A percentile compares a stretch with the other conserved stretches of the same genome.
phyloP scores from a whole-genome alignment of 495 filamentous ascomycete species.

The Coniosporium apollinis region DNA sequence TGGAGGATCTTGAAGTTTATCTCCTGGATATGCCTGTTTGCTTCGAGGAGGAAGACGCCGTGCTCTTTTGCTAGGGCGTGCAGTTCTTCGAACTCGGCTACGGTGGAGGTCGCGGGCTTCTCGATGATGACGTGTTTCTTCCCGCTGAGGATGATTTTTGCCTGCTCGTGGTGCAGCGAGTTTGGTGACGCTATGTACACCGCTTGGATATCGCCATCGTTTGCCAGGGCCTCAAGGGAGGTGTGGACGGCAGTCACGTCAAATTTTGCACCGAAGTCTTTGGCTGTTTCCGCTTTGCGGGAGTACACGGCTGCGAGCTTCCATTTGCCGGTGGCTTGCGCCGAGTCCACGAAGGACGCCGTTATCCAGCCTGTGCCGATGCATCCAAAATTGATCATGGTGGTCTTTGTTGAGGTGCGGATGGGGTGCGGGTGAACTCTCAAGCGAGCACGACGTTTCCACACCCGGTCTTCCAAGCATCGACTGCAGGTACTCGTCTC shows the following conservation, averaged over 20 bases:
- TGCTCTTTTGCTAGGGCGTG: slow-evolving; percentile 18
- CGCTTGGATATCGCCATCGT: slow-evolving; percentile 25
- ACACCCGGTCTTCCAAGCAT: too few relatives aligned
- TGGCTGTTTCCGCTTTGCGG: slow-evolving; percentile 14
- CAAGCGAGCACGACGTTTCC: too few relatives aligned
- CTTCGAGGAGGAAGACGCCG: slow-evolving; percentile 20
- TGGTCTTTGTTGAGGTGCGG: too few relatives aligned
- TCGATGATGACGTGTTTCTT: slow-evolving; percentile 34
- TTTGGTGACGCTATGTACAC: slow-evolving; percentile 38
- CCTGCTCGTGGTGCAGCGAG: slow-evolving; percentile 30
- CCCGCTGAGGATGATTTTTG: slow-evolving; percentile 22
- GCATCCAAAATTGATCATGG: slow-evolving; percentile 10
- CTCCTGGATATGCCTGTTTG: slow-evolving; percentile 21
- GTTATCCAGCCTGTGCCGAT: slow-evolving; percentile 25
- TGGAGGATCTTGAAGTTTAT: slow-evolving; percentile 16
- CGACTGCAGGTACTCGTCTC: too few relatives aligned
- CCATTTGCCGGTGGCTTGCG: slow-evolving; percentile 18
- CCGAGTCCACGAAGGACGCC: slow-evolving; percentile 18
- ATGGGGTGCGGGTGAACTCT: too few relatives aligned
- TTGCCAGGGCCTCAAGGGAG: slow-evolving; percentile 15
- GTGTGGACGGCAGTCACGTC: slow-evolving; percentile 11
- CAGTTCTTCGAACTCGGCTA: slow-evolving; percentile 22
- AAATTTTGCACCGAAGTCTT: slow-evolving; percentile 14
- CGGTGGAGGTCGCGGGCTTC: slow-evolving; percentile 30
- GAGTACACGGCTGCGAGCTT: slow-evolving; percentile 21